Conservation (phyloP, 331 rosid genomes). For the Acacia concinna region DNA sequence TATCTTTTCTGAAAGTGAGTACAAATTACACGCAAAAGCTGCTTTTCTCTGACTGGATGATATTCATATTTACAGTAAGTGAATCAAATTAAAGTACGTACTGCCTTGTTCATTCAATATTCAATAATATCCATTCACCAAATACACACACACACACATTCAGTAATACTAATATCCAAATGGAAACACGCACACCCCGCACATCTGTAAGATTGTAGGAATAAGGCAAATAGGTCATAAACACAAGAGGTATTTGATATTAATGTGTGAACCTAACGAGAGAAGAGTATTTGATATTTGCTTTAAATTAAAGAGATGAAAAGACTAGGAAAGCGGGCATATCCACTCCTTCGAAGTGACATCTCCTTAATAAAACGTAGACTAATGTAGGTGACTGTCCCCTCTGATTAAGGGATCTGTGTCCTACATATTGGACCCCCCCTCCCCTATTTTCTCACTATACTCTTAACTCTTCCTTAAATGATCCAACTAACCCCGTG, state of each 20-base stretch:
- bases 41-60: neutral
- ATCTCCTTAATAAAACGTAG: neutral
- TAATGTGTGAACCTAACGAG: neutral
- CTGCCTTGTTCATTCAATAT: neutral
- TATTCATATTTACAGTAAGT: neutral
- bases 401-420: neutral
- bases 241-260: neutral
- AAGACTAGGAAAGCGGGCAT: constrained; percentile 4
- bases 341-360: neutral
- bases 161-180: neutral
- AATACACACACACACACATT: no score
- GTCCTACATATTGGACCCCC: constrained; percentile 15
- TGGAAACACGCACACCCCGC: neutral
- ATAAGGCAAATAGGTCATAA: neutral
- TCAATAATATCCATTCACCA: neutral
- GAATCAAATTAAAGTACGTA: neutral
- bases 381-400: neutral
- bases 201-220: neutral
- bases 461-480: neutral
- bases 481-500: neutral
- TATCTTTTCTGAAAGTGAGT: neutral
- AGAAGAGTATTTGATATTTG: neutral
- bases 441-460: neutral
- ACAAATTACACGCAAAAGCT: neutral
- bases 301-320: constrained; percentile 3